These are phyloP conservation scores for Boletus barrowsii DNA, from an alignment of 768 basidiomycete genomes.

Conservation along the genomic window DNA sequence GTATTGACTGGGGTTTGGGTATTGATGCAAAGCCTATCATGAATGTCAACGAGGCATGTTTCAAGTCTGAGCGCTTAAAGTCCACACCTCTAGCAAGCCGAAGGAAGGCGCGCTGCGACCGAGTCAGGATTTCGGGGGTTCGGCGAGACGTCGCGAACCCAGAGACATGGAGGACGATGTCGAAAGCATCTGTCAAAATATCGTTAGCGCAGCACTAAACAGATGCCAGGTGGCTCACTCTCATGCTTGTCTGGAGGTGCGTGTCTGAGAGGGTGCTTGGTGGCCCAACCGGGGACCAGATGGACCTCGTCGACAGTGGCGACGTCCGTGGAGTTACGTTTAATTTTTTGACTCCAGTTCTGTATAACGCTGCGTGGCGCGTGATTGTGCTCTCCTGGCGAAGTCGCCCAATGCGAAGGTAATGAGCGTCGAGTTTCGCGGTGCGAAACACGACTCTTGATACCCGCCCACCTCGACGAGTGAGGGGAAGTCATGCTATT, in stretches of 20 bases:
- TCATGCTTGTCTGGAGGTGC: constrained; percentile 22
- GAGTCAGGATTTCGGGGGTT: constrained; percentile 57
- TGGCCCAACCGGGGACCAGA: constrained; percentile 83
- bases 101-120: constrained; percentile 75
- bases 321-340: constrained; percentile 23
- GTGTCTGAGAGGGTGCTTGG: constrained; percentile 41
- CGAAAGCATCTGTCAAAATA: constrained; percentile 49
- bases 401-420: constrained; percentile 15
- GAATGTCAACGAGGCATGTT: constrained; percentile 1
- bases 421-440: constrained; percentile 37
- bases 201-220: not conserved
- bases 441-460: constrained; percentile 51
- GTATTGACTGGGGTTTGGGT: constrained; percentile 50
- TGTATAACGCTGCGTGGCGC: constrained; percentile 29
- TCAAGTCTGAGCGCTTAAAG: not conserved
- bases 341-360: constrained; percentile 56
- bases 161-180: constrained; percentile 70
- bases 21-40: constrained; percentile 66
- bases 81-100: constrained; percentile 68
- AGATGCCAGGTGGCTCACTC: constrained; percentile 11
- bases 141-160: constrained; percentile 69
- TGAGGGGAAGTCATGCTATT: constrained; percentile 27
- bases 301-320: constrained; percentile 45
- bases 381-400: constrained; percentile 21
- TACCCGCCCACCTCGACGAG: constrained; percentile 31